Percentiles rank a stretch among this genome's conserved stretches.
These are phyloP conservation scores for Kingdonia uniflora DNA, from an alignment of 164 flowering plant species.

Conservation along the genomic window DNA sequence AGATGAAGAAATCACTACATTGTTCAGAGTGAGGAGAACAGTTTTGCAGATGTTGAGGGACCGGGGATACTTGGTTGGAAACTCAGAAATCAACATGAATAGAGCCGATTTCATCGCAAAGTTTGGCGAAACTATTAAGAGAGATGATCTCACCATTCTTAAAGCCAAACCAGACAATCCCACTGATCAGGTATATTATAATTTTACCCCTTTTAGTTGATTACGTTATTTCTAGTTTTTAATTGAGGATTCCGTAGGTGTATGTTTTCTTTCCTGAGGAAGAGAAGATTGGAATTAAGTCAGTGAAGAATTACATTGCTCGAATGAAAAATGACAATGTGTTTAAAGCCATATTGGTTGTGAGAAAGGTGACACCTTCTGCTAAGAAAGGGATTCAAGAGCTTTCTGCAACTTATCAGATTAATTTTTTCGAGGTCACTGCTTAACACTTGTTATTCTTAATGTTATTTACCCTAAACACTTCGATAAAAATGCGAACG, in stretches of 20 bases:
- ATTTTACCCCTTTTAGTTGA: too few relatives aligned
- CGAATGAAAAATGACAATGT: constrained; percentile 84
- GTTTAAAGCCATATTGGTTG: constrained; percentile 62
- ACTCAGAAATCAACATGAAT: constrained; percentile 55
- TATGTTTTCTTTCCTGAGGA: constrained; percentile 86
- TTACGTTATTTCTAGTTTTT: too few relatives aligned
- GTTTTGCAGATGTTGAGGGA: constrained; percentile 77
- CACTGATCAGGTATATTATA: constrained; percentile 36
- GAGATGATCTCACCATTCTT: constrained; percentile 62
- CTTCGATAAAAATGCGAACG: too few relatives aligned
- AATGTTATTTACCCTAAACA: too few relatives aligned
- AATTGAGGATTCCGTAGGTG: constrained; percentile 39
- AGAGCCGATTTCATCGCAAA: constrained; percentile 37
- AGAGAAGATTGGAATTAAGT: constrained; percentile 74
- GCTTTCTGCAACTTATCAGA: constrained; percentile 47
- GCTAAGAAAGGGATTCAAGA: constrained; percentile 51
- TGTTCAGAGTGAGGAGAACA: constrained; percentile 54
- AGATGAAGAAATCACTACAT: constrained; percentile 26
- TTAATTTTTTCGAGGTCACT: constrained; percentile 84
- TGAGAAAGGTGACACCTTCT: constrained; percentile 69
- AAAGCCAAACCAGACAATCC: constrained; percentile 33
- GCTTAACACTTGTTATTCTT: too few relatives aligned
- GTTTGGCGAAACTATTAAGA: constrained; percentile 54
- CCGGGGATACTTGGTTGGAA: constrained; percentile 56
- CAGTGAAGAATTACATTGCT: constrained; percentile 57